These are phyloP conservation scores for Coemansia aciculifera DNA, from an alignment of 192 early-diverging fungal species.

Conservation along the genomic window DNA sequence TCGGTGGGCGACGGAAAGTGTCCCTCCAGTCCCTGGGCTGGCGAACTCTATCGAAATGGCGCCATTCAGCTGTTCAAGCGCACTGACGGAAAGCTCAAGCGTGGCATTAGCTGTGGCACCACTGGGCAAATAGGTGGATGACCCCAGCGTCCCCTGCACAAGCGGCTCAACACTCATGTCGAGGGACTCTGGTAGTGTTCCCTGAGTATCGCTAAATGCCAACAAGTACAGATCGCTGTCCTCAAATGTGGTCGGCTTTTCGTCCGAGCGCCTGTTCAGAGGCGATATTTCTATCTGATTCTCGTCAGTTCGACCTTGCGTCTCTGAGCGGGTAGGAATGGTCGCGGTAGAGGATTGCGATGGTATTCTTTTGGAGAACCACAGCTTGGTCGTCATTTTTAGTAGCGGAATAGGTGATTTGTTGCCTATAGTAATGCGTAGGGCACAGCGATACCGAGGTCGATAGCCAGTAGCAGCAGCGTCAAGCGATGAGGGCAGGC, in stretches of 20 bases:
- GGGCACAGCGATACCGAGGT: background rate
- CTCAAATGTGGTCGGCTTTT: background rate
- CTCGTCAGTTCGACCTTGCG: background rate
- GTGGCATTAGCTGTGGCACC: background rate
- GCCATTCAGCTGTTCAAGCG: constrained; percentile 24
- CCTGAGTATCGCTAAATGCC: background rate
- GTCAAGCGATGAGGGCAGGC: background rate
- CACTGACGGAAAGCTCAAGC: constrained; percentile 2
- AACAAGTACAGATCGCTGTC: background rate
- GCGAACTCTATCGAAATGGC: constrained; percentile 34
- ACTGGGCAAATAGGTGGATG: constrained; percentile 9
- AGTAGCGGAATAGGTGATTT: constrained; percentile 40
- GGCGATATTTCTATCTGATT: background rate
- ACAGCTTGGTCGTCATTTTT: constrained; percentile 9
- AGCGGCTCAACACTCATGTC: background rate
- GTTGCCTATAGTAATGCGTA: constrained; percentile 22
- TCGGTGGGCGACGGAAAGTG: constrained; percentile 22
- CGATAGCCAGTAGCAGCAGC: background rate
- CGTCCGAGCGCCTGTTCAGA: background rate
- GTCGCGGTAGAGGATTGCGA: background rate
- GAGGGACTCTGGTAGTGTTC: background rate
- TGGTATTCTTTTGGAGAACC: constrained; percentile 8
- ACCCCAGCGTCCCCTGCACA: constrained; percentile 1
- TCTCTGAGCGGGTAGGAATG: background rate
- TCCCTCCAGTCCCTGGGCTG: constrained; percentile 41